Base-by-base conservation (phyloP, 1,284 basidiomycete species). In the Ceratobasidium sp. region DNA sequence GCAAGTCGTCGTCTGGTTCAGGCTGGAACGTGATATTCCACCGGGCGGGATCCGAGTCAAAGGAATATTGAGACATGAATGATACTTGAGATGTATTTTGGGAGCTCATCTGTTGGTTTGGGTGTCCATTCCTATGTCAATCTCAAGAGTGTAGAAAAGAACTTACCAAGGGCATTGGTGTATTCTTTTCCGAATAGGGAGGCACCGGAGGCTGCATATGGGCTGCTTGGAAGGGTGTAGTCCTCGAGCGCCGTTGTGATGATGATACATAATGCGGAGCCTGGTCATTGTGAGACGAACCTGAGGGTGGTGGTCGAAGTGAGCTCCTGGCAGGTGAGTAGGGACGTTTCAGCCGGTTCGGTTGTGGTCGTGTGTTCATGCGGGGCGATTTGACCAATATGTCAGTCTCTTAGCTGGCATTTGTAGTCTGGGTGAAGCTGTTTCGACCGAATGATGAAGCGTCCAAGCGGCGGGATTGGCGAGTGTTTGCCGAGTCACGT, bases 1-100 rank as follows among this genome's bases (percentile, higher is more conserved):
- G 79, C 75, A 79, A 74, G 78, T 83, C 79, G 75, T 85, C 79
- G 76, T 82, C 82, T 18, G 79, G 78, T 75, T 83, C 82, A 10
- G 74, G 73, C 3, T 52, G 43, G 14, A 77, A 45, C 21, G 64
- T 67, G n/a, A 58, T 62, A 28, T 74, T 74, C 77, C 77, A 78
- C n/a, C 46, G 52, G 12, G 60, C 45, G 16, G 77, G 77, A 58
- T 78, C 76, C 3, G 76, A 59, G 26, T 45, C 41, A 23, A 78
- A 72, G 0, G 74, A 65, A 70, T 72, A 78, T 64, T 77, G 32
- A n/a, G 50, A 62, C 5, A 59, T 26, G 26, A 74, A 32, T 5
- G 64, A 69, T 3, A 57, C 23, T 23, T 69, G 48, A n/a, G 64
- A 69, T 6, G 28, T 34, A 23, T 52, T 14, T 18, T 65, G 32